Evolutionary conservation across 2,329 filamentous ascomycete species (phyloP).

Genomic region (Akanthomyces lecanii): DNA sequence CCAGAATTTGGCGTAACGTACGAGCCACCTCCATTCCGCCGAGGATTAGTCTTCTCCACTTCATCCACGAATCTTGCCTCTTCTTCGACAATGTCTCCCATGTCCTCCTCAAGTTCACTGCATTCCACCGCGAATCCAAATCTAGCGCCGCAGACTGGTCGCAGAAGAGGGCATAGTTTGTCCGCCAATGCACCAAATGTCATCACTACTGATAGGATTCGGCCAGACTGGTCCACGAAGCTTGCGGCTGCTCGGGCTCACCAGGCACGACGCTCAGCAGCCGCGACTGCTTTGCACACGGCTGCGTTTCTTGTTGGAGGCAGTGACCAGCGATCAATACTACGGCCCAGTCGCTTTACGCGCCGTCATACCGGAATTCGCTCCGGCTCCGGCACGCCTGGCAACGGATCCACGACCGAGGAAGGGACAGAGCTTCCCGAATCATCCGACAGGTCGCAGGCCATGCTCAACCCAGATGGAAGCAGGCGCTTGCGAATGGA

Average conservation of each 20-base stretch:
- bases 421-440: constrained; percentile 26
- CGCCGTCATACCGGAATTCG: constrained; percentile 45
- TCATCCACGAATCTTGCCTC: constrained; percentile 32
- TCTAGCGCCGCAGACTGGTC: constrained; percentile 33
- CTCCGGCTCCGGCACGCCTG: constrained; percentile 24
- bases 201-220: constrained; percentile 85
- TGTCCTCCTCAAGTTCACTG: constrained; percentile 82
- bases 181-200: constrained; percentile 82
- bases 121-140: constrained; percentile 51
- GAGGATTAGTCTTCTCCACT: constrained; percentile 69
- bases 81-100: constrained; percentile 54
- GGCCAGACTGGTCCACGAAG: constrained; percentile 93
- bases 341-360: constrained; percentile 49
- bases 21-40: constrained; percentile 79
- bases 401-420: constrained; percentile 18
- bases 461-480: constrained; percentile 21
- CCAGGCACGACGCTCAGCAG: constrained; percentile 79
- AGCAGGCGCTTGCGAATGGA: constrained; percentile 59
- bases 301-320: constrained; percentile 87
- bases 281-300: constrained; percentile 89
- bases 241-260: constrained; percentile 79
- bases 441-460: constrained; percentile 22
- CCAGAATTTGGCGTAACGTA: constrained; percentile 97
- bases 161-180: constrained; percentile 55
- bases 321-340: constrained; percentile 45